Evolutionary conservation across 2,329 filamentous ascomycete species (phyloP).

Genomic region (Cryphonectria parasitica): DNA sequence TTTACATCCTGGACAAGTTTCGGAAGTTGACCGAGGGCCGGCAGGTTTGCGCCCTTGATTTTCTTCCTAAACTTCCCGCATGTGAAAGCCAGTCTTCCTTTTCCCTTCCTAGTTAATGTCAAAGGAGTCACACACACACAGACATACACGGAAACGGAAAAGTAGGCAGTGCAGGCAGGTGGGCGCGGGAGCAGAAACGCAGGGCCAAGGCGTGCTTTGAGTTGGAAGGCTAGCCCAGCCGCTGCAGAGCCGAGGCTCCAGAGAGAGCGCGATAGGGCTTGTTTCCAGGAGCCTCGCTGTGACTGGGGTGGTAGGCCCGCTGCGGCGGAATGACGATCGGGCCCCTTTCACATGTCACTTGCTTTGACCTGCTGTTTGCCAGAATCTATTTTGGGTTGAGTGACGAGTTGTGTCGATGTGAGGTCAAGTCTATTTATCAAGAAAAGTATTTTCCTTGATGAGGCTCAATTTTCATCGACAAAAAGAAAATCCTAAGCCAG

Average conservation of each 20-base stretch:
- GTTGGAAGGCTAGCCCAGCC: neutral
- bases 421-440: neutral
- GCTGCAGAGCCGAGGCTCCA: slow-evolving; percentile 25
- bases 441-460: too few relatives aligned
- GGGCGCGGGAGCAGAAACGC: too few relatives aligned
- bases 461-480: neutral
- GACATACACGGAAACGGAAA: neutral
- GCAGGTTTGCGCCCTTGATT: neutral
- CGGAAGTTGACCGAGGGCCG: slow-evolving; percentile 28
- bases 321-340: neutral
- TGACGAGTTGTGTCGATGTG: too few relatives aligned
- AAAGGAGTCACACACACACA: slow-evolving; percentile 4
- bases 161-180: neutral
- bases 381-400: too few relatives aligned
- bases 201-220: too few relatives aligned
- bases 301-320: neutral
- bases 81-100: slow-evolving; percentile 20
- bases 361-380: too few relatives aligned
- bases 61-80: slow-evolving; percentile 25
- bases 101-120: too few relatives aligned
- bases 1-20: neutral
- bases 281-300: slow-evolving; percentile 18
- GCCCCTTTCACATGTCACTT: neutral
- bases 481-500: too few relatives aligned
- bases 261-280: neutral